Conservation (phyloP, 2,329 filamentous ascomycete species). For the Coleophoma cylindrospora region DNA sequence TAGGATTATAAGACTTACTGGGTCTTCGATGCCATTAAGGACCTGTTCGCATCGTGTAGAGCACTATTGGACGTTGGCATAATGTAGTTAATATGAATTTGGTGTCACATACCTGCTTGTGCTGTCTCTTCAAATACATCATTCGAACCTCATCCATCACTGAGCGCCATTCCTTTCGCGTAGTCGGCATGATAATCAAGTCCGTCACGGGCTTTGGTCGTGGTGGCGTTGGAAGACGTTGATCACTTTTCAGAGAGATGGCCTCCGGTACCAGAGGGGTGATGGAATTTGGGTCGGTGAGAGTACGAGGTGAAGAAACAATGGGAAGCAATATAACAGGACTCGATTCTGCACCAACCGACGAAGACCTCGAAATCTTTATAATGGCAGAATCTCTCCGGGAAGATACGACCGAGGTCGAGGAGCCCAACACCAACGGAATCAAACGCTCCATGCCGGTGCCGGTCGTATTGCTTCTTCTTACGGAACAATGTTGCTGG, state of each 20-base stretch:
- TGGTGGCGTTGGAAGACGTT: background rate
- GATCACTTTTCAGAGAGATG: background rate
- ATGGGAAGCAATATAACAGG: background rate
- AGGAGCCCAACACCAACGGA: background rate
- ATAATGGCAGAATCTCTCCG: too few relatives aligned
- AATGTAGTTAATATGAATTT: too few relatives aligned
- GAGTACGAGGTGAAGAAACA: background rate
- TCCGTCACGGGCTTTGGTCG: conserved; percentile 13
- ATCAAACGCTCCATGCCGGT: background rate
- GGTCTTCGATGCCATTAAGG: conserved; percentile 20
- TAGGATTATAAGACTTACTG: conserved; percentile 15
- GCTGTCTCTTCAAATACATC: conserved; percentile 20
- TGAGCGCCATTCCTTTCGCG: conserved; percentile 19
- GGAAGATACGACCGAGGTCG: too few relatives aligned
- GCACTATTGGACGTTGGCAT: conserved; percentile 6
- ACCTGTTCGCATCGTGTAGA: conserved; percentile 21
- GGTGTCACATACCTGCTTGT: conserved; percentile 13
- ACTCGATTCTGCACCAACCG: background rate
- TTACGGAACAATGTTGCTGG: background rate
- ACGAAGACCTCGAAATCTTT: too few relatives aligned
- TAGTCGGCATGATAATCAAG: conserved; percentile 18
- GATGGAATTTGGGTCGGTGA: background rate
- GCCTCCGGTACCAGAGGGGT: background rate
- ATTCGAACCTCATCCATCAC: conserved; percentile 24
- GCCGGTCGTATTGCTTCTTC: background rate